These are phyloP conservation scores for Phialophora chinensis DNA, from an alignment of 2,329 filamentous ascomycete species.

Conservation along the genomic window DNA sequence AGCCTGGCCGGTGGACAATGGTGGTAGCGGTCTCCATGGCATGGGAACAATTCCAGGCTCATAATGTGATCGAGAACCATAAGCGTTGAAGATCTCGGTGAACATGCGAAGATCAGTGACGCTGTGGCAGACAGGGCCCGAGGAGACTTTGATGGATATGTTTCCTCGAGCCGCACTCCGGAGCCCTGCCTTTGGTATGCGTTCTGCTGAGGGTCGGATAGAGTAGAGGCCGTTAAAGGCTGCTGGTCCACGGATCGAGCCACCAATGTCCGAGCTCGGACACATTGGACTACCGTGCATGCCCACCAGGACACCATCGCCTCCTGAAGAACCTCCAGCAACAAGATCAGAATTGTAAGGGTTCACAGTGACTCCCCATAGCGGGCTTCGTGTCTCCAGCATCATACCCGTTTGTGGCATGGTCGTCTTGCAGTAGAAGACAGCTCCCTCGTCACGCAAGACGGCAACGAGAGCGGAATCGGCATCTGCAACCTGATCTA, in stretches of 20 bases:
- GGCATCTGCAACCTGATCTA: constrained; percentile 61
- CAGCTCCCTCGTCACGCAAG: constrained; percentile 59
- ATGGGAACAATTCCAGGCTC: no score
- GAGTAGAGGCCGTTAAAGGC: constrained; percentile 23
- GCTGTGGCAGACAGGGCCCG: no score
- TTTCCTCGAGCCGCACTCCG: no score
- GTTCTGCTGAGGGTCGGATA: constrained; percentile 4
- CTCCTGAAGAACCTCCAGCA: constrained; percentile 69
- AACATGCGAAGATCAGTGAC: no score
- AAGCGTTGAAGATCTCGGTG: no score
- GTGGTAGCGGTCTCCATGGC: no score
- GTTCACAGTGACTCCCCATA: constrained; percentile 67
- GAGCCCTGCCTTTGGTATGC: no score
- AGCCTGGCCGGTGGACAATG: no score
- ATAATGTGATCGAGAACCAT: no score
- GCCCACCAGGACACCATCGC: constrained; percentile 66
- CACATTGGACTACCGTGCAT: constrained; percentile 54
- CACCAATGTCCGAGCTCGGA: constrained; percentile 23
- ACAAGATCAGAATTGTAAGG: constrained; percentile 65
- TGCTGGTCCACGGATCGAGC: constrained; percentile 17
- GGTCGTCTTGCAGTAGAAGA: constrained; percentile 61
- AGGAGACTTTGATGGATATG: no score
- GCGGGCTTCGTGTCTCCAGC: constrained; percentile 59
- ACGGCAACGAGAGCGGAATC: constrained; percentile 65
- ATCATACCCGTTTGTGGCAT: constrained; percentile 57